Conservation (phyloP, 2,329 filamentous ascomycete genomes). For the Aspergillus bombycis region DNA sequence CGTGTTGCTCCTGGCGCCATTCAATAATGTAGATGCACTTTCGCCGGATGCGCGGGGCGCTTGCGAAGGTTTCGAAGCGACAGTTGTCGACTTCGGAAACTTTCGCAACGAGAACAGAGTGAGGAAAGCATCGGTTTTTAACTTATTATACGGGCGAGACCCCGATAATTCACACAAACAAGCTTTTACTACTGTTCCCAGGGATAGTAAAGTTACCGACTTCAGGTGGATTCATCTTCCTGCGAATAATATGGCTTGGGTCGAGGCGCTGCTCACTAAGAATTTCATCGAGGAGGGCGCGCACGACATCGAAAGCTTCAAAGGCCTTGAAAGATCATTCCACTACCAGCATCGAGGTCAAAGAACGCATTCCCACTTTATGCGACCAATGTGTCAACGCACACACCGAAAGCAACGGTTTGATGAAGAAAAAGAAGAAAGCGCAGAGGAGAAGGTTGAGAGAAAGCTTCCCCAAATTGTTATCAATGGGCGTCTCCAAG, state of each 20-base stretch:
- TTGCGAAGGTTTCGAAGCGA: constrained; percentile 55
- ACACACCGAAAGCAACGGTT: constrained; percentile 41
- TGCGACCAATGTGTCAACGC: constrained; percentile 62
- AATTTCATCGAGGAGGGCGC: constrained; percentile 66
- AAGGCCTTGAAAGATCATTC: constrained; percentile 63
- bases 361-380: constrained; percentile 63
- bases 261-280: constrained; percentile 66
- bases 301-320: constrained; percentile 66
- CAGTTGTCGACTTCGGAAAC: constrained; percentile 57
- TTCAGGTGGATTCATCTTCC: constrained; percentile 60
- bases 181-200: constrained; percentile 50
- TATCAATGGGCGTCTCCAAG: constrained; percentile 24
- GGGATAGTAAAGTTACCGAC: constrained; percentile 51
- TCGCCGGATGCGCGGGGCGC: constrained; percentile 48
- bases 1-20: constrained; percentile 39
- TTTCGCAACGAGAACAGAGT: constrained; percentile 49
- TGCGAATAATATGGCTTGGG: constrained; percentile 61
- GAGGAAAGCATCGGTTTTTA: constrained; percentile 53
- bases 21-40: constrained; percentile 40
- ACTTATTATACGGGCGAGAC: constrained; percentile 57
- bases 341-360: constrained; percentile 64
- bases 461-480: constrained; percentile 22
- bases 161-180: constrained; percentile 49
- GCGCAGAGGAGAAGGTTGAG: constrained; percentile 26
- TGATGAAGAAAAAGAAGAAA: constrained; percentile 41